Percentiles rank a stretch among this genome's conserved stretches.
phyloP scores from a whole-genome alignment of 2,329 filamentous ascomycete genomes.

The Coniella lustricola region DNA sequence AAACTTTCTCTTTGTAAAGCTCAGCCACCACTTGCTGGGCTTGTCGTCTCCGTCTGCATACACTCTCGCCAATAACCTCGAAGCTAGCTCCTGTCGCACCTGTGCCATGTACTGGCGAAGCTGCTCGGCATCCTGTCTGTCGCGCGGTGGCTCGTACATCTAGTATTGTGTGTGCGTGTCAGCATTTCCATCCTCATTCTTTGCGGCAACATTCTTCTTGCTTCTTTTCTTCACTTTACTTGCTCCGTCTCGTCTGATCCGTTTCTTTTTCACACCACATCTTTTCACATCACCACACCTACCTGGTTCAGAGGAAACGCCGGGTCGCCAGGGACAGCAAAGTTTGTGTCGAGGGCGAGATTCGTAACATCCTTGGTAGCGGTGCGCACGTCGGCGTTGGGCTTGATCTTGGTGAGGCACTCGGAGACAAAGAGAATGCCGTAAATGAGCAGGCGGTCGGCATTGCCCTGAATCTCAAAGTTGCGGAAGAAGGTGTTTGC shows the following conservation, averaged over 20 bases:
- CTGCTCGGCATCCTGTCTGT: slow-evolving; percentile 83
- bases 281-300: slow-evolving; percentile 17
- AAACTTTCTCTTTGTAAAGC: slow-evolving; percentile 98
- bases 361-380: slow-evolving; percentile 75
- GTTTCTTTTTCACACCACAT: not conserved
- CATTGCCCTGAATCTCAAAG: slow-evolving; percentile 96
- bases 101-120: slow-evolving; percentile 86
- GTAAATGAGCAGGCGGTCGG: slow-evolving; percentile 91
- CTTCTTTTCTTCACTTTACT: too few species aligned
- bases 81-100: slow-evolving; percentile 84
- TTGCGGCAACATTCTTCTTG: too few species aligned
- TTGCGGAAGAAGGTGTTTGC: slow-evolving; percentile 99
- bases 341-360: slow-evolving; percentile 83
- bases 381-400: slow-evolving; percentile 54
- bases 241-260: too few species aligned
- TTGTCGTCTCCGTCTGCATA: slow-evolving; percentile 71
- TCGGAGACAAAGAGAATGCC: slow-evolving; percentile 93
- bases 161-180: slow-evolving; percentile 22
- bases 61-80: slow-evolving; percentile 74
- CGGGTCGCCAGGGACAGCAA: slow-evolving; percentile 89
- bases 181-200: not conserved
- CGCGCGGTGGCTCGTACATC: slow-evolving; percentile 84
- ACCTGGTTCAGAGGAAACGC: slow-evolving; percentile 89
- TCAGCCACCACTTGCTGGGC: slow-evolving; percentile 89
- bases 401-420: slow-evolving; percentile 80